A percentile compares a stretch with the other conserved stretches of the same genome.
phyloP scores from a whole-genome alignment of 164 flowering plant species.

The Vitis rupestris region DNA sequence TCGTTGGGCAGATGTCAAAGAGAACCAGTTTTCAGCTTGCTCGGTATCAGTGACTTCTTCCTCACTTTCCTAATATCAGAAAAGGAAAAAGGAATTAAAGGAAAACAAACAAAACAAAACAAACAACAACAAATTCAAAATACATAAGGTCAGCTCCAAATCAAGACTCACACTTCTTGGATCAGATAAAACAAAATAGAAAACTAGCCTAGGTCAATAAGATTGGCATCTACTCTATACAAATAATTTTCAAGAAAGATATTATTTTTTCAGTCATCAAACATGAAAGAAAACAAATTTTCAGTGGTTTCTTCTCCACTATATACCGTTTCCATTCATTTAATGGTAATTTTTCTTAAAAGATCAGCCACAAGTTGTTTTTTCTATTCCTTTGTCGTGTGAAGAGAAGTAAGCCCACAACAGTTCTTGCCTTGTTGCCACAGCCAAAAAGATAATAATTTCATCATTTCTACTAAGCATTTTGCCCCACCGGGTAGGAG shows the following conservation, averaged over 20 bases:
- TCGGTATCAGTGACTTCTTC: conserved; percentile 97
- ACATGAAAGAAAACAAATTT: too few species aligned
- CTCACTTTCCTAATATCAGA: conserved; percentile 73
- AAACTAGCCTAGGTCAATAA: too few species aligned
- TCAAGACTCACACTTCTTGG: too few species aligned
- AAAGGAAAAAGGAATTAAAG: conserved; percentile 10
- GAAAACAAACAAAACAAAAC: background rate
- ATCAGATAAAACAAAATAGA: too few species aligned
- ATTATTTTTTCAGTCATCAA: background rate
- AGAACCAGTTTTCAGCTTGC: conserved; percentile 99
- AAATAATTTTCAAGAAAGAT: background rate
- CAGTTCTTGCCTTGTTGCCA: background rate
- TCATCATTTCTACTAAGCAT: too few species aligned
- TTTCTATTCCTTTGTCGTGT: too few species aligned
- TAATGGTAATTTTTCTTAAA: background rate
- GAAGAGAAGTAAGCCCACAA: background rate
- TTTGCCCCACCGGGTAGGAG: too few species aligned
- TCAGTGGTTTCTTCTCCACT: background rate
- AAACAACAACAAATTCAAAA: background rate
- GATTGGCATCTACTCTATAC: too few species aligned
- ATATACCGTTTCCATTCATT: background rate
- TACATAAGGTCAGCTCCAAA: background rate
- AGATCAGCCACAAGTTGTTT: background rate
- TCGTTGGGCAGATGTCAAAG: conserved; percentile 95
- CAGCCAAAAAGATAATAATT: too few species aligned